These are phyloP conservation scores for Trifolium dubium DNA, from an alignment of 306 rosid genomes.

Conservation along the genomic window DNA sequence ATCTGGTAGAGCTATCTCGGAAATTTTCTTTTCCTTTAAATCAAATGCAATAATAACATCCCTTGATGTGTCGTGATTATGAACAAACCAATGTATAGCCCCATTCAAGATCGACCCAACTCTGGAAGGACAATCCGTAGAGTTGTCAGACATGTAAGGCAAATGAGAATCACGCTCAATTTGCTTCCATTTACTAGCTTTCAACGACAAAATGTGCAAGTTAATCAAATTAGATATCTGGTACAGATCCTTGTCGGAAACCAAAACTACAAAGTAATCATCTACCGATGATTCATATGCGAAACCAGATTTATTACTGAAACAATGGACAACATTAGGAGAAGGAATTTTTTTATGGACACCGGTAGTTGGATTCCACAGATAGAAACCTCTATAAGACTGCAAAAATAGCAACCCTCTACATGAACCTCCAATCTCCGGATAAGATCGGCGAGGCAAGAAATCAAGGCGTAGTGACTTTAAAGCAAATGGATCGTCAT, in stretches of 20 bases:
- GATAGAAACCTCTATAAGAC: rapidly evolving
- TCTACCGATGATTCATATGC: neutral
- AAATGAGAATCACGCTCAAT: neutral
- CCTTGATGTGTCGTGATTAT: neutral
- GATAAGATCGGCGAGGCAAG: neutral
- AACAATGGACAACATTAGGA: neutral
- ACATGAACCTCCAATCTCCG: neutral
- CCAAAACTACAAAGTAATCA: neutral
- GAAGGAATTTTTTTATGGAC: neutral
- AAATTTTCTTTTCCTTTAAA: neutral
- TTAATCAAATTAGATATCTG: neutral
- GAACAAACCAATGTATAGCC: neutral
- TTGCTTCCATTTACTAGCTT: neutral
- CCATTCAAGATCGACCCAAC: neutral
- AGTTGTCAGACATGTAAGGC: neutral
- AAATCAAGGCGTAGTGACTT: neutral
- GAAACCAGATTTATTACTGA: neutral
- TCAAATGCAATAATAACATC: neutral
- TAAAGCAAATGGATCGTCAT: neutral
- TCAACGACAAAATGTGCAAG: neutral
- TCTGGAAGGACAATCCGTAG: too few species aligned
- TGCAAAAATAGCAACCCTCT: slow-evolving; percentile 11
- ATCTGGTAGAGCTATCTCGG: neutral
- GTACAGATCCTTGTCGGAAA: neutral
- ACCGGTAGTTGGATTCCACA: neutral